Evolutionary conservation across 345 rosid species (phyloP).

Genomic region (Cardiospermum halicacabum): DNA sequence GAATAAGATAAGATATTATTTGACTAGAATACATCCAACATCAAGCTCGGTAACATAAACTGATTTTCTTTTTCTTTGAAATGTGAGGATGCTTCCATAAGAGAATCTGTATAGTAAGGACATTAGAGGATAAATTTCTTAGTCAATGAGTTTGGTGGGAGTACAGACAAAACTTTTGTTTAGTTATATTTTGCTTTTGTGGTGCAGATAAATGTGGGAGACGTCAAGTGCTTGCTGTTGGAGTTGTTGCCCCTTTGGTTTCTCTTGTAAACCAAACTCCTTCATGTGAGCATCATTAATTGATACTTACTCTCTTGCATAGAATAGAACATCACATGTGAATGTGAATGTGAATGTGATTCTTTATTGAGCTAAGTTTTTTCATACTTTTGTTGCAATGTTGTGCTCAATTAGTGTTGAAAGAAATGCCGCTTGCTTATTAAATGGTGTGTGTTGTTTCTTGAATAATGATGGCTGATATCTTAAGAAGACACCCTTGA

Average conservation of each 20-base stretch:
- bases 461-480: slow-evolving; percentile 32
- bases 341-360: too few species aligned
- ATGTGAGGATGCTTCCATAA: not conserved
- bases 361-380: not conserved
- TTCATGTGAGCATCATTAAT: slow-evolving; percentile 52
- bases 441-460: slow-evolving; percentile 12
- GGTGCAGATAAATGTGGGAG: slow-evolving; percentile 54
- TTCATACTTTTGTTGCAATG: not conserved
- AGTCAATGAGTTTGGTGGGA: not conserved
- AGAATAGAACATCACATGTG: not conserved
- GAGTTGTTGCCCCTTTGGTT: slow-evolving; percentile 58
- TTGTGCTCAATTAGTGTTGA: slow-evolving; percentile 17
- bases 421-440: slow-evolving; percentile 14
- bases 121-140: not conserved
- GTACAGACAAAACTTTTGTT: not conserved
- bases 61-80: too few species aligned
- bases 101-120: not conserved
- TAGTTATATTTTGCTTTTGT: not conserved
- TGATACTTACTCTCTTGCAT: not conserved
- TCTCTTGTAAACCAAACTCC: slow-evolving; percentile 47
- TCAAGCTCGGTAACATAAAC: too few species aligned
- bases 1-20: not conserved
- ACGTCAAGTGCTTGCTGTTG: slow-evolving; percentile 56
- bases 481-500: slow-evolving; percentile 81
- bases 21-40: not conserved